Evolutionary conservation across 257 asterid genomes (phyloP).

Genomic region (Jacaranda mimosifolia): DNA sequence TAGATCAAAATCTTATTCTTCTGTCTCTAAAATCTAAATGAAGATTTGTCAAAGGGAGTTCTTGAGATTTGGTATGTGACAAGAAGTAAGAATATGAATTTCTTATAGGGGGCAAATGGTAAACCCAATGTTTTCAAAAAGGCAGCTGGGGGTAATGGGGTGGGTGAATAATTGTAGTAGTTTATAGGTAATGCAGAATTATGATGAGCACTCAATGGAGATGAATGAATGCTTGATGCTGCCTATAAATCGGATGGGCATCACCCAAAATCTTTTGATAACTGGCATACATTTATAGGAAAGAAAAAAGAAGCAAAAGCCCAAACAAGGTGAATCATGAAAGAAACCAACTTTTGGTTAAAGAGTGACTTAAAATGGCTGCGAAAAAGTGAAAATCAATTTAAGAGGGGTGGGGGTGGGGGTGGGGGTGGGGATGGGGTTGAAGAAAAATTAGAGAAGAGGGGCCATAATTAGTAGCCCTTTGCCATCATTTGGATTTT

Average conservation of each 20-base stretch:
- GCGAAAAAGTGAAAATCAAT: constrained; percentile 40
- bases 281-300: constrained; percentile 58
- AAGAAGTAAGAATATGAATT: background rate
- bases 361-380: constrained; percentile 49
- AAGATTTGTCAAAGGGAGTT: no score
- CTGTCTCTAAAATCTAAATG: no score
- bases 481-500: constrained; percentile 70
- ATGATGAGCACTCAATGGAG: constrained; percentile 61
- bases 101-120: background rate
- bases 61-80: no score
- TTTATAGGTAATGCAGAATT: constrained; percentile 59
- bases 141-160: constrained; percentile 30
- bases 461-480: constrained; percentile 52
- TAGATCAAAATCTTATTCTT: no score
- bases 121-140: constrained; percentile 4
- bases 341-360: constrained; percentile 37
- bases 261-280: constrained; percentile 60
- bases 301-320: constrained; percentile 24
- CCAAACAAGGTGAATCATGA: constrained; percentile 59
- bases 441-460: constrained; percentile 5
- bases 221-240: constrained; percentile 52
- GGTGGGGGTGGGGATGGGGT: background rate
- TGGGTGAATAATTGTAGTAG: constrained; percentile 58
- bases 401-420: constrained; percentile 15
- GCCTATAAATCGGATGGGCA: constrained; percentile 37